These are phyloP conservation scores for Populus trichocarpa DNA, from an alignment of 441 rosid genomes.

Conservation along the genomic window DNA sequence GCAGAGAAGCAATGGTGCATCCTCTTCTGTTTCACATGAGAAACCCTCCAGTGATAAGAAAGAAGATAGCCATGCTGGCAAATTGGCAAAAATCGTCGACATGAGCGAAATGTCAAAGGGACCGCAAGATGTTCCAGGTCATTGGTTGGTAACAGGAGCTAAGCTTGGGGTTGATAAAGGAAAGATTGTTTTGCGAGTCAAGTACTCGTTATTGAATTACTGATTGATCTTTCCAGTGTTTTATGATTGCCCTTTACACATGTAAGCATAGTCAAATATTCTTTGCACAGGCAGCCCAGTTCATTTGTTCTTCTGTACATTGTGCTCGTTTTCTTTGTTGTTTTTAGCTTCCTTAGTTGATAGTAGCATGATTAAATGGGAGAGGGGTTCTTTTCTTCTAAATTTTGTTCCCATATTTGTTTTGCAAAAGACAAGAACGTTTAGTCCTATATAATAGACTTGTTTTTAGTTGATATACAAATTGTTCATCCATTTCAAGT, in stretches of 20 bases:
- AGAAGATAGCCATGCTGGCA: slow-evolving; percentile 38
- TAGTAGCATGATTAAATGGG: slow-evolving; percentile 14
- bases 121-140: slow-evolving; percentile 65
- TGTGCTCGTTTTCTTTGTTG: slow-evolving; percentile 23
- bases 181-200: slow-evolving; percentile 55
- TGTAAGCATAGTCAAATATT: slow-evolving; percentile 43
- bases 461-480: neutral
- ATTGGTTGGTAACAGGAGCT: slow-evolving; percentile 74
- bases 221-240: slow-evolving; percentile 23
- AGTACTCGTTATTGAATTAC: slow-evolving; percentile 63
- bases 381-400: slow-evolving; percentile 1
- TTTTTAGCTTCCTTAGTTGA: slow-evolving; percentile 15
- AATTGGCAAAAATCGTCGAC: slow-evolving; percentile 54
- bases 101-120: slow-evolving; percentile 63
- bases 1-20: slow-evolving; percentile 34
- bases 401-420: slow-evolving; percentile 9
- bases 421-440: slow-evolving; percentile 1
- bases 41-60: slow-evolving; percentile 39
- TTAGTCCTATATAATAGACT: neutral
- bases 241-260: slow-evolving; percentile 18
- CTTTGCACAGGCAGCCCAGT: slow-evolving; percentile 55
- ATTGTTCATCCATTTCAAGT: neutral
- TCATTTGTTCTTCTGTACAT: slow-evolving; percentile 47
- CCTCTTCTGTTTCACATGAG: slow-evolving; percentile 53
- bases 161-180: slow-evolving; percentile 75